These are phyloP conservation scores for Calonectria hawksworthii DNA, from an alignment of 2,329 filamentous ascomycete species.

Conservation along the genomic window DNA sequence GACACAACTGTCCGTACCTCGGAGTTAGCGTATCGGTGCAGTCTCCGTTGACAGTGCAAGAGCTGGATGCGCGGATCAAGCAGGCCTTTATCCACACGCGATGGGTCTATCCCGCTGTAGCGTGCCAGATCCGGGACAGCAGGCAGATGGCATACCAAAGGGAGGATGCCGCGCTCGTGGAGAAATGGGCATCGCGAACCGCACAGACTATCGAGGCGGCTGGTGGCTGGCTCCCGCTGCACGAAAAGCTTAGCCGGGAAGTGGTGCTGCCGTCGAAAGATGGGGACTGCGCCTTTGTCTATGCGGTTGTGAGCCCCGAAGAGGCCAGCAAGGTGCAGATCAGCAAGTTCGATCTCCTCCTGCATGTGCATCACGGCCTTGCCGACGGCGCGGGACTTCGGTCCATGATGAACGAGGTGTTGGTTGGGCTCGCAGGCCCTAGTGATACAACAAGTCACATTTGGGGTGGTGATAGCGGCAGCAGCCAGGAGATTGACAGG, in stretches of 20 bases:
- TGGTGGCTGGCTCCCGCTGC: neutral
- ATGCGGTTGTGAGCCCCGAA: slow-evolving; percentile 5
- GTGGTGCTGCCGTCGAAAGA: neutral
- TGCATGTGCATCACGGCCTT: slow-evolving; percentile 18
- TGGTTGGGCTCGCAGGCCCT: neutral
- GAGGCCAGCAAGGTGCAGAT: slow-evolving; percentile 1
- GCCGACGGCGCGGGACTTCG: slow-evolving; percentile 11
- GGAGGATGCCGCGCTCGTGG: neutral
- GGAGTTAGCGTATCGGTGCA: slow-evolving; percentile 4
- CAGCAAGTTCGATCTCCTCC: slow-evolving; percentile 17
- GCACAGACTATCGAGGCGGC: neutral
- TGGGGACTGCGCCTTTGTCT: slow-evolving; percentile 22
- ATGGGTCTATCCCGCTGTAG: slow-evolving; percentile 11
- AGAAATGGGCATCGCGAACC: slow-evolving; percentile 14
- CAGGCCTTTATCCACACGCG: slow-evolving; percentile 9
- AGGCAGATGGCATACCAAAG: slow-evolving; percentile 13
- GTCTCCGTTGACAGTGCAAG: neutral
- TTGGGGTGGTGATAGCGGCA: too few species aligned
- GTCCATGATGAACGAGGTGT: slow-evolving; percentile 20
- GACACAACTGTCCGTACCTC: slow-evolving; percentile 22
- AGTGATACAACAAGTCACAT: neutral
- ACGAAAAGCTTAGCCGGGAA: slow-evolving; percentile 12
- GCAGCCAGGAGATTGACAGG: slow-evolving; percentile 7
- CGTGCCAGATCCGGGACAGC: slow-evolving; percentile 19
- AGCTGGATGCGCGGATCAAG: neutral